Evolutionary conservation across 106 monocot genomes (phyloP).

Genomic region (Cymbidium sinense): DNA sequence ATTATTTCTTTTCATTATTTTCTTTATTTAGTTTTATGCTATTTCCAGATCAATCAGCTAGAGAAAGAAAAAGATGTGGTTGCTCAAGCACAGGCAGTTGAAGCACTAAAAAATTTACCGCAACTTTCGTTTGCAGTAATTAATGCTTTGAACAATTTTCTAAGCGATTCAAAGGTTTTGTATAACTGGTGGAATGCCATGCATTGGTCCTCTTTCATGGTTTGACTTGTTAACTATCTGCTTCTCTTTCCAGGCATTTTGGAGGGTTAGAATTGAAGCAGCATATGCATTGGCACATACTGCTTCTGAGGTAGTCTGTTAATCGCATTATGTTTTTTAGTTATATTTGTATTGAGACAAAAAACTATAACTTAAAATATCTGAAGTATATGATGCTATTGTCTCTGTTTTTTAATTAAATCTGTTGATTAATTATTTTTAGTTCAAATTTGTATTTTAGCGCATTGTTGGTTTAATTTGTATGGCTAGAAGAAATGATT

Average conservation of each 20-base stretch:
- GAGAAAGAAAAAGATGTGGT: slow-evolving; percentile 98
- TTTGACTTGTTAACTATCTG: neutral
- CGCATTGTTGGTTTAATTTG: neutral
- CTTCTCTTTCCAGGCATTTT: slow-evolving; percentile 60
- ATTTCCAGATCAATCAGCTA: slow-evolving; percentile 81
- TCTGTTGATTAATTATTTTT: neutral
- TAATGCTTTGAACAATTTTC: slow-evolving; percentile 76
- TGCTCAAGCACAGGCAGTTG: slow-evolving; percentile 88
- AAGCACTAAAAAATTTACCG: slow-evolving; percentile 52
- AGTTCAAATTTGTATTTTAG: neutral
- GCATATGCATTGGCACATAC: slow-evolving; percentile 86
- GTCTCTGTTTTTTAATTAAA: neutral
- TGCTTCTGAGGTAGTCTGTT: slow-evolving; percentile 73
- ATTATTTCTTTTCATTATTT: neutral
- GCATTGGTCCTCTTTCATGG: neutral
- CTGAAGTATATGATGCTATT: neutral
- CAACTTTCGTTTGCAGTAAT: slow-evolving; percentile 73
- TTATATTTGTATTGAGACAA: neutral
- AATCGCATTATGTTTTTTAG: neutral
- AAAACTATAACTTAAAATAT: neutral
- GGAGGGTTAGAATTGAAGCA: slow-evolving; percentile 98
- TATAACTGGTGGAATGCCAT: neutral
- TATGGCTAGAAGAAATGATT: too few relatives aligned
- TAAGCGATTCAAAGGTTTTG: slow-evolving; percentile 83
- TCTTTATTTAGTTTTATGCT: neutral